Evolutionary conservation across 352 stramenopile genomes (phyloP).

Genomic region (Blastocystis sp.): DNA sequence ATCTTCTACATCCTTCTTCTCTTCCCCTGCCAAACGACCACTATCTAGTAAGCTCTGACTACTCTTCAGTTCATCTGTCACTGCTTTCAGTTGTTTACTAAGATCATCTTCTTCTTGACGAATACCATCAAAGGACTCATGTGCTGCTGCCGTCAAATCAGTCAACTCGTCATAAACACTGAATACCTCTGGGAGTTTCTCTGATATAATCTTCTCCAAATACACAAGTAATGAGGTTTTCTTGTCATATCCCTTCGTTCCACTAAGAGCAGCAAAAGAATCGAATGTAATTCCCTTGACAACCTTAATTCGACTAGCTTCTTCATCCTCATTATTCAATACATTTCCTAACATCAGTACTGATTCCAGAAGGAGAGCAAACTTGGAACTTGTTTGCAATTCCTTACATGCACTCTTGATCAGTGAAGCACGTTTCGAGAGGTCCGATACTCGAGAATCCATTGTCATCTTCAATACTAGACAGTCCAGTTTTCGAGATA

Average conservation of each 20-base stretch:
- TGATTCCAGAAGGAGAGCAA: constrained; percentile 17
- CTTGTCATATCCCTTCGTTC: constrained; percentile 62
- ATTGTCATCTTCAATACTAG: constrained; percentile 58
- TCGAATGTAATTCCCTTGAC: background rate
- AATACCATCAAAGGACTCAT: constrained; percentile 49
- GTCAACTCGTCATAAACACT: background rate
- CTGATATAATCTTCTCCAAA: background rate
- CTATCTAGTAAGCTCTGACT: background rate
- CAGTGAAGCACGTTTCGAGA: background rate
- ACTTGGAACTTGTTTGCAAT: constrained; percentile 18
- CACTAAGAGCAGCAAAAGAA: background rate
- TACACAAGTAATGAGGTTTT: constrained; percentile 41
- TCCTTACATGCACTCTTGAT: constrained; percentile 29
- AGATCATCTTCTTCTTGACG: constrained; percentile 32
- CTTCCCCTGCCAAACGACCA: background rate
- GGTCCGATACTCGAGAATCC: background rate
- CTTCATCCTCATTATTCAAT: constrained; percentile 41
- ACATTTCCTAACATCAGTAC: constrained; percentile 54
- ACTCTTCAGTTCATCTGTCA: constrained; percentile 47
- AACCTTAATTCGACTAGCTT: constrained; percentile 30
- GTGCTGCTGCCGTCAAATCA: background rate
- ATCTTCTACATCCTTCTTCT: constrained; percentile 33
- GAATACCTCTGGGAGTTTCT: constrained; percentile 22
- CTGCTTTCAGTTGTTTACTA: constrained; percentile 30
- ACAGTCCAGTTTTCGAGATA: constrained; percentile 19